Percentiles rank a stretch among this genome's conserved stretches.
Evolutionary conservation across 2,329 filamentous ascomycete genomes (phyloP).

Genomic region (Fusarium bactridioides): DNA sequence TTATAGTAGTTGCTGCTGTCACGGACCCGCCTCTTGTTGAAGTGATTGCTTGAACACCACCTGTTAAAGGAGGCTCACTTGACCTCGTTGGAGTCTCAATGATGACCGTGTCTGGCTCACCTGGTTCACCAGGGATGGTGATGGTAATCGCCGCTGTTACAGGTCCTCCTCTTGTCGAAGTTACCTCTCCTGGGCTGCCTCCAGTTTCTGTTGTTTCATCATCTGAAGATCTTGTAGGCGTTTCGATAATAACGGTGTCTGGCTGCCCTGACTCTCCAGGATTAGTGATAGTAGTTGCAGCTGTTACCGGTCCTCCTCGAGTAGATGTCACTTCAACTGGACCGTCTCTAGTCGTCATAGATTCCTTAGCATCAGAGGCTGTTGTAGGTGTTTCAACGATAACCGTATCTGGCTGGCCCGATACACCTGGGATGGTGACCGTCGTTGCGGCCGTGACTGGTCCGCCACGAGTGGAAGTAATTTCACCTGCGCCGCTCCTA

Average conservation of each 20-base stretch:
- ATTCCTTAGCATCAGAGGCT: not conserved
- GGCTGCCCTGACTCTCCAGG: not conserved
- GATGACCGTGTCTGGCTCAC: not conserved
- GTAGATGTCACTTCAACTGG: not conserved
- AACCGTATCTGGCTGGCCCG: not conserved
- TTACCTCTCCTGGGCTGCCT: not conserved
- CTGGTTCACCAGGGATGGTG: not conserved
- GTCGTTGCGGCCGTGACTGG: not conserved
- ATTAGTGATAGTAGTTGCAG: not conserved
- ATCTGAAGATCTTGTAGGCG: not conserved
- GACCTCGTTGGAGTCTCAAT: not conserved
- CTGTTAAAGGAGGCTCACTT: not conserved
- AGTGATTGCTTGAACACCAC: not conserved
- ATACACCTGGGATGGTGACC: not conserved
- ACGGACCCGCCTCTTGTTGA: not conserved
- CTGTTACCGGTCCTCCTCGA: not conserved
- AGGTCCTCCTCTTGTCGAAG: not conserved
- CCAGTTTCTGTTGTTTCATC: not conserved
- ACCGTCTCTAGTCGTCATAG: not conserved
- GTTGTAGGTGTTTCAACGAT: not conserved
- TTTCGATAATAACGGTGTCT: not conserved
- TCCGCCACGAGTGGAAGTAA: not conserved
- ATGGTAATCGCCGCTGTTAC: not conserved
- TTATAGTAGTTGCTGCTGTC: not conserved
- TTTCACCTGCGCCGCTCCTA: rapidly evolving